A percentile compares a stretch with the other conserved stretches of the same genome.
Evolutionary conservation across 805 yeast genomes (phyloP).

Genomic region (Wickerhamomyces rabaulensis): DNA sequence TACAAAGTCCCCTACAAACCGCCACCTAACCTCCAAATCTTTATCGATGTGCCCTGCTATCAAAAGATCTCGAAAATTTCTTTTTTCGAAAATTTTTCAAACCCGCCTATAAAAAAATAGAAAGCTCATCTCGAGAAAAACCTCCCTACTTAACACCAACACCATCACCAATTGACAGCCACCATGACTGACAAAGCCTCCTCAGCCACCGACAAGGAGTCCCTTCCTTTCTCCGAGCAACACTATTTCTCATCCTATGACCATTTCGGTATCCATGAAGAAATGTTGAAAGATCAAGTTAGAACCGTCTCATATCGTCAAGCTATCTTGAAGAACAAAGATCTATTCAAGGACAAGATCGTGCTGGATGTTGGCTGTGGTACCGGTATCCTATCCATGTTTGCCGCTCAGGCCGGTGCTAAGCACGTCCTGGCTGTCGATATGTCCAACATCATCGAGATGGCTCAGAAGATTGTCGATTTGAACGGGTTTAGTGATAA

Average conservation of each 20-base stretch:
- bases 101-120: conserved; percentile 1
- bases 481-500: conserved; percentile 81
- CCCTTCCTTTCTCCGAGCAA: conserved; percentile 73
- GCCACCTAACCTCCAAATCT: neutral
- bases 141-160: neutral
- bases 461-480: conserved; percentile 86
- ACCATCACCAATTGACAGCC: neutral
- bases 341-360: conserved; percentile 84
- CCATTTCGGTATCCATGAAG: conserved; percentile 97
- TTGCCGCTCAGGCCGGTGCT: conserved; percentile 98
- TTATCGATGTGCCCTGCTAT: neutral
- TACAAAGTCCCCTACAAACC: no score
- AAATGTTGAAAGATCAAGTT: conserved; percentile 93
- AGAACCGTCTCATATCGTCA: conserved; percentile 89
- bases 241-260: conserved; percentile 95
- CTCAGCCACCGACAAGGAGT: conserved; percentile 63
- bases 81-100: conserved; percentile 5
- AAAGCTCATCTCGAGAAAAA: neutral
- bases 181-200: conserved; percentile 15
- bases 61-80: conserved; percentile 2
- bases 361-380: conserved; percentile 99
- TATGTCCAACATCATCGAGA: conserved; percentile 92
- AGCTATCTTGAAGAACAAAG: conserved; percentile 86
- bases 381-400: conserved; percentile 95
- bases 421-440: conserved; percentile 97